Base-by-base conservation (phyloP, 139 green algal genomes). In the Tetradesmus obliquus region DNA sequence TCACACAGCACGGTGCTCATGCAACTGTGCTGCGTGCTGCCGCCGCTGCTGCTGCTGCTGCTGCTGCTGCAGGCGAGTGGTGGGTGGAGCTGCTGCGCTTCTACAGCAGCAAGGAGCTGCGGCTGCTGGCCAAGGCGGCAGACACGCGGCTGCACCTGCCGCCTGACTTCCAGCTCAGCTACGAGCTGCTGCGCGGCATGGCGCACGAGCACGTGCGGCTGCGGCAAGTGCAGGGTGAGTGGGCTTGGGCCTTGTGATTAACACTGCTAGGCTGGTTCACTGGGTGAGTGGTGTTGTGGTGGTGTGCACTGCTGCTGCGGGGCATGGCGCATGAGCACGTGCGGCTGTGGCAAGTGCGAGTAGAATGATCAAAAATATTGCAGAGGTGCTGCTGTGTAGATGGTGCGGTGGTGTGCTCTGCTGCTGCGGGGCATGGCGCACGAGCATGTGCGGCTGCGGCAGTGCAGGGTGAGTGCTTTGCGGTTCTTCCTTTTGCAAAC, bases 11-110 rank as follows among this genome's bases (percentile, higher is more conserved):
- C 82, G 15, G 20, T 74, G 55, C 55, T 85, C 1, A 66, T 66
- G 57, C 57, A 66, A 66, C 57, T 9, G 57, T 13, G 74, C 15
- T 82, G 5, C n/a, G 17, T 74, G 19, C 51, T 88, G 51, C 32
- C 12, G 19, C 8, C 57, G 24, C 84, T 88, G 84, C 84, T 88
- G 84, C 60, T 88, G 60, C 62, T 89, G 60, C 60, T 58, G 57
- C 62, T 51, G 32, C 79, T 57, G 32, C 85, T 84, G 45, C 86
- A 91, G 88, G 88, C 17, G 88, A 81, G 12, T 91, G 88, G 88
- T 91, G 88, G 88, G 60, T 91, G 13, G 88, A 91, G 88, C 45
- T 87, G 76, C 57, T 86, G 55, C 76, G 76, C 10, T 91, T 91
- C 55, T 87, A 91, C 88, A 79, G 54, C 54, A 55, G 62, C 88